Evolutionary conservation across 208 protist species (phyloP).

Genomic region (Crithidia acanthocephali): DNA sequence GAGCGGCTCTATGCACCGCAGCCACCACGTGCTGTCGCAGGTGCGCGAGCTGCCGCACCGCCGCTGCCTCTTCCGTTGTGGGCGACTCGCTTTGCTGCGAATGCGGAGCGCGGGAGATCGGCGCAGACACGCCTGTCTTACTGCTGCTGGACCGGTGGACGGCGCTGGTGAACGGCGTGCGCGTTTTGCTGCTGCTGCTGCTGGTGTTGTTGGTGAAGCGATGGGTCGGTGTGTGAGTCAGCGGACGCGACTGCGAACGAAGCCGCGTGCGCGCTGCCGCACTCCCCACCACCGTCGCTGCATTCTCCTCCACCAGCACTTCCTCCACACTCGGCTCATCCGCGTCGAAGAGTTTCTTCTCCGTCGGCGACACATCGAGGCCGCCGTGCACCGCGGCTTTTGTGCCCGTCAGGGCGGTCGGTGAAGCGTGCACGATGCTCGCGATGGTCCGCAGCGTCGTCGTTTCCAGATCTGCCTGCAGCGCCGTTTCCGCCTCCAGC

Average conservation of each 20-base stretch:
- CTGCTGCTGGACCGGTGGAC: background rate
- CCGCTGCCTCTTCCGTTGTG: background rate
- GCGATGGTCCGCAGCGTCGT: constrained; percentile 13
- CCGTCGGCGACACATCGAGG: constrained; percentile 7
- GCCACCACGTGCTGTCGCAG: constrained; percentile 29
- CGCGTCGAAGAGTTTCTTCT: constrained; percentile 28
- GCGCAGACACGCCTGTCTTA: background rate
- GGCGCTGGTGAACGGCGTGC: background rate
- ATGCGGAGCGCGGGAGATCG: background rate
- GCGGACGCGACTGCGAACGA: no score
- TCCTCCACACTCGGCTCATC: constrained; percentile 30
- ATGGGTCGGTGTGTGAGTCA: no score
- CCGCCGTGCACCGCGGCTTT: background rate
- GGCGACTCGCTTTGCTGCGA: background rate
- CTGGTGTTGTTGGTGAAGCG: background rate
- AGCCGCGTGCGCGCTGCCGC: background rate
- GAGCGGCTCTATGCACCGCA: constrained; percentile 18
- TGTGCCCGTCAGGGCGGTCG: background rate
- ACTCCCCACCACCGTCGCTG: background rate
- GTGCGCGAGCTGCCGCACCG: constrained; percentile 13
- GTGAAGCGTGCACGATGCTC: constrained; percentile 4
- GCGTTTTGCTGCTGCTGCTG: constrained; percentile 1
- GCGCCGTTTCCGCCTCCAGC: constrained; percentile 8
- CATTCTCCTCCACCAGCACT: constrained; percentile 11
- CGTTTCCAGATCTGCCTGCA: constrained; percentile 18